Conservation (phyloP, 1,284 basidiomycete genomes). For the Rhizoctonia solani region DNA sequence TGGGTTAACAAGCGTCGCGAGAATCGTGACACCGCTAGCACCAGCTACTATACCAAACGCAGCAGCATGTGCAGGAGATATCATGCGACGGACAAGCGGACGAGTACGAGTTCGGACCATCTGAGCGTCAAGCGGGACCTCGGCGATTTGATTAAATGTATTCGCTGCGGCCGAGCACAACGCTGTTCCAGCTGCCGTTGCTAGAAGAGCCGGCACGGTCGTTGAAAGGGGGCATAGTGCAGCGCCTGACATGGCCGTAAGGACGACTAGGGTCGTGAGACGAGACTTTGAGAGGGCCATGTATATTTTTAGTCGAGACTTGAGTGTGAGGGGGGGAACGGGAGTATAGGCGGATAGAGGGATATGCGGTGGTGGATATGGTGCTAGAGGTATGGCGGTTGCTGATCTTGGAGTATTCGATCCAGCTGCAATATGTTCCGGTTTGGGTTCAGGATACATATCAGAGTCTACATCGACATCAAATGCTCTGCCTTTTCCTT, state of each 20-base stretch:
- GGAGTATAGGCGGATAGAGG: conserved; percentile 45
- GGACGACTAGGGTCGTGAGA: conserved; percentile 84
- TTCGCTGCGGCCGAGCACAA: conserved; percentile 94
- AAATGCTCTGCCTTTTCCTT: conserved; percentile 15
- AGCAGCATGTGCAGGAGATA: conserved; percentile 84
- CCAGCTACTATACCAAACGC: conserved; percentile 79
- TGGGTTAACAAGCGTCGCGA: conserved; percentile 88
- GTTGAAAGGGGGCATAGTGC: conserved; percentile 88
- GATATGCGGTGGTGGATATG: conserved; percentile 37
- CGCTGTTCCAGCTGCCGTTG: conserved; percentile 86
- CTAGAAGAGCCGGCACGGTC: conserved; percentile 79
- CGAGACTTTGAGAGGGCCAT: conserved; percentile 85
- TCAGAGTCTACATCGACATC: conserved; percentile 30
- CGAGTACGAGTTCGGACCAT: conserved; percentile 90
- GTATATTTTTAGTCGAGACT: conserved; percentile 69
- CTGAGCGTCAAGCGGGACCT: conserved; percentile 95
- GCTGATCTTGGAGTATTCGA: background rate
- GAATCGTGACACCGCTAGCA: conserved; percentile 72
- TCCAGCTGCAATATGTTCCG: background rate
- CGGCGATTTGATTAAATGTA: conserved; percentile 92
- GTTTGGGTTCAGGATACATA: conserved; percentile 17
- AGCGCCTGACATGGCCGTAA: conserved; percentile 92
- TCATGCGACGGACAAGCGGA: conserved; percentile 83
- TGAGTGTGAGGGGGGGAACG: conserved; percentile 54
- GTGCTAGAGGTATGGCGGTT: conserved; percentile 21